Percentiles rank a stretch among this genome's conserved stretches.
Conservation (phyloP, 2,329 filamentous ascomycete species). For the Beauveria varroae region DNA sequence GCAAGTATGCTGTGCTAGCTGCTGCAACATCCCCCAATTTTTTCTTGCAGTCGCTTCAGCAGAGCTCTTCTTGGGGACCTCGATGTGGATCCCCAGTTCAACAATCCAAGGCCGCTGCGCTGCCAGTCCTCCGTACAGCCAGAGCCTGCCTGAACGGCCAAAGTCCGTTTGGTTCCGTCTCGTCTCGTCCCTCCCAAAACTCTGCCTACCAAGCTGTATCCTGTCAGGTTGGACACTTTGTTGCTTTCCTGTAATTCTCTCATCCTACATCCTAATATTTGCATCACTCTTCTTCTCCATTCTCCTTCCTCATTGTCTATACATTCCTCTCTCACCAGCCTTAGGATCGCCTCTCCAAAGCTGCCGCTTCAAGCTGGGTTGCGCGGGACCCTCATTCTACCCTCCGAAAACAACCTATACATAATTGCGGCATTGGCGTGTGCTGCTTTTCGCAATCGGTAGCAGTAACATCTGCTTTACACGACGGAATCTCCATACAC, state of each 20-base stretch:
- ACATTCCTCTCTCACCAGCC: slow-evolving; percentile 4
- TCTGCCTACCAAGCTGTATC: slow-evolving; percentile 6
- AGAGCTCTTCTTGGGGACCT: not conserved
- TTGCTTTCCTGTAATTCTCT: slow-evolving; percentile 11
- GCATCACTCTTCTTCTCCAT: slow-evolving; percentile 12
- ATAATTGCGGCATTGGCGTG: not conserved
- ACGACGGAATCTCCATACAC: not conserved
- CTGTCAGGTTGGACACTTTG: slow-evolving; percentile 16
- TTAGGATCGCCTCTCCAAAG: slow-evolving; percentile 7
- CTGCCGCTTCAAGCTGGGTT: slow-evolving; percentile 11
- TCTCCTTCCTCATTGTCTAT: slow-evolving; percentile 10
- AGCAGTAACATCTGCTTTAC: not conserved
- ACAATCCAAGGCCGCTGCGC: slow-evolving; percentile 8
- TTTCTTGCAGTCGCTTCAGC: not conserved
- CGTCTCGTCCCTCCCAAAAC: slow-evolving; percentile 8
- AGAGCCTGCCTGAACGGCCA: not conserved
- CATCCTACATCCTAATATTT: slow-evolving; percentile 7
- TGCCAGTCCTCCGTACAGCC: not conserved
- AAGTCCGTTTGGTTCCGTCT: not conserved
- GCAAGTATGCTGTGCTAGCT: slow-evolving; percentile 16
- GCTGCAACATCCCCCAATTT: slow-evolving; percentile 9
- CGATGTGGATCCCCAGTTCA: slow-evolving; percentile 10
- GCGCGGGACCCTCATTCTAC: slow-evolving; percentile 11
- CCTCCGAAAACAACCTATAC: not conserved
- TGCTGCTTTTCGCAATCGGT: not conserved